Evolutionary conservation across 1,139 yeast species (phyloP).

Genomic region (Sugiyamaella pinicola): DNA sequence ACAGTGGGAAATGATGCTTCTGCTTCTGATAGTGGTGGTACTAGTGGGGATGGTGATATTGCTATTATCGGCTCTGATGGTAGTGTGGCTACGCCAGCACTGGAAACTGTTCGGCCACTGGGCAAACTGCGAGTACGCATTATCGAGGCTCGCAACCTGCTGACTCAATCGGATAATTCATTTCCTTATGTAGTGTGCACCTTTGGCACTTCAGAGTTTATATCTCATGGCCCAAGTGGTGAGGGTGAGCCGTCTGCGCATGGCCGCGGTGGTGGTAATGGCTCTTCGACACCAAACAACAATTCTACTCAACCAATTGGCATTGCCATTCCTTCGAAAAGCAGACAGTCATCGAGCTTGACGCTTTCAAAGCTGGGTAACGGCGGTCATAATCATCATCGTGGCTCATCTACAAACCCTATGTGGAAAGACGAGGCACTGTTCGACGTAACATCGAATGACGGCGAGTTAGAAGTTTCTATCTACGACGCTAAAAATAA

Average conservation of each 20-base stretch:
- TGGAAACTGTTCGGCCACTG: conserved; percentile 13
- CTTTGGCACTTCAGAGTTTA: conserved; percentile 88
- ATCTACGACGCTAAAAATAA: conserved; percentile 82
- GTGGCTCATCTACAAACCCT: conserved; percentile 60
- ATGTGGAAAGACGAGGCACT: conserved; percentile 89
- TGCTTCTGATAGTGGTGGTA: neutral
- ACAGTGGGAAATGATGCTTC: neutral
- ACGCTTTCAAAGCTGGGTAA: conserved; percentile 50
- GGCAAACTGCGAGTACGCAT: conserved; percentile 84
- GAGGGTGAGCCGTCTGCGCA: conserved; percentile 27
- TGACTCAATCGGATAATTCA: conserved; percentile 54
- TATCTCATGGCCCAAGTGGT: conserved; percentile 48
- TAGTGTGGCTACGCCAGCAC: neutral
- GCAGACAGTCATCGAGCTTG: conserved; percentile 66
- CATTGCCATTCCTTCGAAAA: conserved; percentile 44
- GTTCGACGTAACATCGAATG: conserved; percentile 81
- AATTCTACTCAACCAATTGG: conserved; percentile 35
- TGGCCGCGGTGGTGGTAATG: neutral
- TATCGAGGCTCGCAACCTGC: conserved; percentile 72
- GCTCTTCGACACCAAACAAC: neutral
- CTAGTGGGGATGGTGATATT: neutral
- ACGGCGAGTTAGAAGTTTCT: conserved; percentile 77
- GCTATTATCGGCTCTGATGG: neutral
- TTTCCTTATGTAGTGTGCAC: conserved; percentile 93
- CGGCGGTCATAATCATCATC: conserved; percentile 19